phyloP scores from a whole-genome alignment of 352 stramenopile species.

The Thraustochytrium striatum region DNA sequence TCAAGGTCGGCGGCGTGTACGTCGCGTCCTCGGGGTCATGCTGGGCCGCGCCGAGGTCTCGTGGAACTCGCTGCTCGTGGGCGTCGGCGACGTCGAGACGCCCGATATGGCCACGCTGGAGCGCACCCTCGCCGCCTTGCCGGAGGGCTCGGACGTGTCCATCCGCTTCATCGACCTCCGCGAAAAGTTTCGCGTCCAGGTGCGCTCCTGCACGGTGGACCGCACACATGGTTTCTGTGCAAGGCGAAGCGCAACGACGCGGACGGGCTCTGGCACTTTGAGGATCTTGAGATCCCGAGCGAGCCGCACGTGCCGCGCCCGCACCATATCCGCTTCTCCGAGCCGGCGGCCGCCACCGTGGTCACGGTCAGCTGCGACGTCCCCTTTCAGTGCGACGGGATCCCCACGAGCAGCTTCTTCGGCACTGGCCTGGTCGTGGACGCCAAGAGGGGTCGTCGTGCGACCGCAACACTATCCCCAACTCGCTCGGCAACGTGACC shows the following conservation, averaged over 20 bases:
- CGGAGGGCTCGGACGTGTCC: constrained; percentile 72
- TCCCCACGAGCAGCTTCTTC: constrained; percentile 77
- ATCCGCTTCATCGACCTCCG: constrained; percentile 77
- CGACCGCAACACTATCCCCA: constrained; percentile 83
- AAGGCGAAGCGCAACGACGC: constrained; percentile 30
- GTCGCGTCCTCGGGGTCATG: constrained; percentile 79
- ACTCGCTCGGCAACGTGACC: constrained; percentile 72
- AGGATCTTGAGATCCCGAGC: background rate
- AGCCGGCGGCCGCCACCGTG: constrained; percentile 50
- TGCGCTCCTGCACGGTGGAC: constrained; percentile 80
- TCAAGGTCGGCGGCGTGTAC: constrained; percentile 70
- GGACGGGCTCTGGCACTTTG: constrained; percentile 42
- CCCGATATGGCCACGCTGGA: constrained; percentile 74
- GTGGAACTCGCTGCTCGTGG: constrained; percentile 76
- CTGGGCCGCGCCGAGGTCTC: constrained; percentile 76
- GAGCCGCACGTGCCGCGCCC: background rate
- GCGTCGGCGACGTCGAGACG: constrained; percentile 70
- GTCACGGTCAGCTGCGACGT: constrained; percentile 86
- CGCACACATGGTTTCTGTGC: constrained; percentile 78
- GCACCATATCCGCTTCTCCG: constrained; percentile 15
- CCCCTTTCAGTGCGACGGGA: constrained; percentile 82
- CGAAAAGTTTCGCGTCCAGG: constrained; percentile 73
- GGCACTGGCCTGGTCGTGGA: constrained; percentile 82
- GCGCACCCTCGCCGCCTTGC: constrained; percentile 64
- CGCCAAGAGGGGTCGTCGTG: constrained; percentile 68